phyloP scores from a whole-genome alignment of 2,329 filamentous ascomycete species.

The Blastomyces percursus region DNA sequence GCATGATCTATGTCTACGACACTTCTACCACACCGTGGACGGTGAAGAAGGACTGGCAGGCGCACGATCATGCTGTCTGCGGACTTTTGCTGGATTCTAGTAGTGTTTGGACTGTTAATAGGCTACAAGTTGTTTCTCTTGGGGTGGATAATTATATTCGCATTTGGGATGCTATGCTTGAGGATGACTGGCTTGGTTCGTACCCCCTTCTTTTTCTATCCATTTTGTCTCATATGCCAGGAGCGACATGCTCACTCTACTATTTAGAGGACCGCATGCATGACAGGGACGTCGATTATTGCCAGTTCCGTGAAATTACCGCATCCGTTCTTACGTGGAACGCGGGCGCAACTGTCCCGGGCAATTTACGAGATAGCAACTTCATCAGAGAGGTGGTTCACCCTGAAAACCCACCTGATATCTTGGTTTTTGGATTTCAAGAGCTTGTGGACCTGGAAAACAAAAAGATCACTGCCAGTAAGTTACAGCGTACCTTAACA shows the following conservation, averaged over 20 bases:
- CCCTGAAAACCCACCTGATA: conserved; percentile 69
- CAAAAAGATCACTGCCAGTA: conserved; percentile 91
- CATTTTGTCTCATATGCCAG: neutral
- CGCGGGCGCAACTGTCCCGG: conserved; percentile 88
- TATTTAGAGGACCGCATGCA: conserved; percentile 69
- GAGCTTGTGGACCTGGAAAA: conserved; percentile 97
- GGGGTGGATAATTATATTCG: conserved; percentile 77
- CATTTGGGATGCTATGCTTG: conserved; percentile 83
- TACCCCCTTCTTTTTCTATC: conserved; percentile 5
- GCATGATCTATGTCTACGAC: conserved; percentile 89
- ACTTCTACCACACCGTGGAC: conserved; percentile 71
- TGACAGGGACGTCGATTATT: conserved; percentile 67
- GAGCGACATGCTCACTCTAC: neutral
- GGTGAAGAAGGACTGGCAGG: conserved; percentile 89
- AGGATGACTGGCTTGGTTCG: conserved; percentile 80
- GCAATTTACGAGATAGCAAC: conserved; percentile 61
- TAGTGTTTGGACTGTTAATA: conserved; percentile 73
- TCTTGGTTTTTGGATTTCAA: conserved; percentile 92
- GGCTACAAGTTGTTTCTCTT: conserved; percentile 72
- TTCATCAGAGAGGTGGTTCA: conserved; percentile 76
- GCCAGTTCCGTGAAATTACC: conserved; percentile 70
- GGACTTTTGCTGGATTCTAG: conserved; percentile 67
- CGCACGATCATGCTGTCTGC: conserved; percentile 72
- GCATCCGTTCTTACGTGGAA: conserved; percentile 90
- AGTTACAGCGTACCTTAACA: conserved; percentile 21